Evolutionary conservation across 345 rosid species (phyloP), one percentile per base, ranked within the genome.

Genomic region (Eucalyptus albens): DNA sequence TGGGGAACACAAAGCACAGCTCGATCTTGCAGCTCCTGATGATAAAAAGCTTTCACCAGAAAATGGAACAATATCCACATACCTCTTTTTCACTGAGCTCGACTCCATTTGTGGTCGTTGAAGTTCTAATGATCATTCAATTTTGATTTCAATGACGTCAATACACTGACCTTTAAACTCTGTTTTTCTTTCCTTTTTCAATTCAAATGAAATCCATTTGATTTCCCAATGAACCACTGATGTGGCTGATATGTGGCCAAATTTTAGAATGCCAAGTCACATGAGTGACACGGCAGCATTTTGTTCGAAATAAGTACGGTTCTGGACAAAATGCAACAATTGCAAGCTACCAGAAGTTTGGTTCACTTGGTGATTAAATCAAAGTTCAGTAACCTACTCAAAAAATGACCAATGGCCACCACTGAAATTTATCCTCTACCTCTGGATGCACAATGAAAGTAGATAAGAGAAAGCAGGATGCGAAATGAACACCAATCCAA

Each of bases 331-430:
- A 72, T 37, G 44, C 82, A 15, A 72, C 44, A 33, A 72, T 33
- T 37, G 82, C 81, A 31, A 67, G 7, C 0, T 0, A 14, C 51
- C 2, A 15, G 2, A 50, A 50, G 53, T 50, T 50, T 15, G 53
- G 8, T 50, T 50, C 53, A 15, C 3, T 15, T 6, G 53, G 0
- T 0, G 53, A 50, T 50, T 0, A 6, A 50, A 50, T 50, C 3
- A 50, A 50, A 50, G 53, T 50, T 50, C 53, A 50, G 19, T 50
- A 1, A 50, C 53, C 53, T 50, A 50, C 7, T 50, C 6, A 15
- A 50, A 50, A 50, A 15, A 6, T 50, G 53, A 50, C 19, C 1
- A 6, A 50, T 50, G 53, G 1, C 8, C 3, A 50, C 53, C 53
- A 15, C 19, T 6, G 53, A 50, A 50, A 50, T 50, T 50, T 6